These are phyloP conservation scores for Anthracocystis setariae DNA, from an alignment of 1,284 basidiomycete species.

Conservation along the genomic window DNA sequence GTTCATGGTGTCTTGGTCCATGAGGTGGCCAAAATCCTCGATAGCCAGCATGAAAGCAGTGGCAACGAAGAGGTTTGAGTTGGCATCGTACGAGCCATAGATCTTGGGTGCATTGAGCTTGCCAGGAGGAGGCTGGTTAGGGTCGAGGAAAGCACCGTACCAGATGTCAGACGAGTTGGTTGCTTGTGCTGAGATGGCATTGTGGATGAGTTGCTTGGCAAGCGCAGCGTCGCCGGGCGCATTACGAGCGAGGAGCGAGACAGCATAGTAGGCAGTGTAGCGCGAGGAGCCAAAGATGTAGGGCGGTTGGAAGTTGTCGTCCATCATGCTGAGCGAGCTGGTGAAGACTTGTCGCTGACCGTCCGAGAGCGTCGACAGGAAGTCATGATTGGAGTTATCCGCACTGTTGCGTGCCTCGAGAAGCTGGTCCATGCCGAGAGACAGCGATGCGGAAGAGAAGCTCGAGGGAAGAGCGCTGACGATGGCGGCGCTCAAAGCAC, in stretches of 20 bases:
- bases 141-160: conserved; percentile 41
- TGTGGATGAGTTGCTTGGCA: conserved; percentile 28
- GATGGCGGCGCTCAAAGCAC: conserved; percentile 6
- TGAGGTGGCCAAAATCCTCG: conserved; percentile 29
- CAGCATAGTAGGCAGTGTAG: conserved; percentile 39
- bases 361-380: conserved; percentile 22
- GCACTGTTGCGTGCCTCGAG: conserved; percentile 5
- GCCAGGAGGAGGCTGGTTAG: conserved; percentile 28
- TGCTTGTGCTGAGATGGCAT: conserved; percentile 24
- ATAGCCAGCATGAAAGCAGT: conserved; percentile 41
- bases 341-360: conserved; percentile 32
- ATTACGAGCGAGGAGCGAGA: conserved; percentile 33
- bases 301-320: conserved; percentile 30
- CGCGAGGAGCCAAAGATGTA: conserved; percentile 35
- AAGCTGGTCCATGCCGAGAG: conserved; percentile 15
- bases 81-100: conserved; percentile 38
- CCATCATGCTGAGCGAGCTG: conserved; percentile 19
- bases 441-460: no score
- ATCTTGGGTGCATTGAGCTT: conserved; percentile 34
- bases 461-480: conserved; percentile 12
- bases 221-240: conserved; percentile 28
- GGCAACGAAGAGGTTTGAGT: conserved; percentile 40
- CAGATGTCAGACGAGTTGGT: conserved; percentile 32
- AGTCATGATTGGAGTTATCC: conserved; percentile 16
- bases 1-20: conserved; percentile 19